Conservation (phyloP, 2,329 filamentous ascomycete species). For the Alternaria gaisen region DNA sequence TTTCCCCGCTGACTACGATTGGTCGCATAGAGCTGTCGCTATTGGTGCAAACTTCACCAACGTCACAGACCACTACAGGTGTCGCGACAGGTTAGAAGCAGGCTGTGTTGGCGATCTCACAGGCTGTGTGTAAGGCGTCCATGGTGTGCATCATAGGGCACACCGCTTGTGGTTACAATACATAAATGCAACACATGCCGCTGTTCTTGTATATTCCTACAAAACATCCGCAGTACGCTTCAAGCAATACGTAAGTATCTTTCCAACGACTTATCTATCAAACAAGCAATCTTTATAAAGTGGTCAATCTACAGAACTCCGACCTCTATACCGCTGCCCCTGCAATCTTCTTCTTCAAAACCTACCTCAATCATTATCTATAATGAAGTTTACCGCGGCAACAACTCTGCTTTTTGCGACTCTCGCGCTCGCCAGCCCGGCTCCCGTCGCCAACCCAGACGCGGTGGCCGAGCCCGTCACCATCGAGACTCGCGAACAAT, state of each 20-base stretch:
- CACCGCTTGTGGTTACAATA: neutral
- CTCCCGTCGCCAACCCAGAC: slow-evolving; percentile 30
- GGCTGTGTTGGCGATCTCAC: slow-evolving; percentile 31
- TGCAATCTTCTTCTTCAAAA: neutral
- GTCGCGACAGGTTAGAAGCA: slow-evolving; percentile 10
- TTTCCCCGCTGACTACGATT: slow-evolving; percentile 16
- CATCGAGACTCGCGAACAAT: slow-evolving; percentile 14
- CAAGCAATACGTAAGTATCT: neutral
- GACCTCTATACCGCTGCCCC: neutral
- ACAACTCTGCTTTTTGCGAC: slow-evolving; percentile 36
- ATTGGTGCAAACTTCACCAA: slow-evolving; percentile 10
- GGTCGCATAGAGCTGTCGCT: slow-evolving; percentile 1
- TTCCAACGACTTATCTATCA: neutral
- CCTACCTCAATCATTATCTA: slow-evolving; percentile 2
- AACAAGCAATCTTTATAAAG: neutral
- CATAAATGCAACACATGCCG: neutral
- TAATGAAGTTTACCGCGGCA: slow-evolving; percentile 39
- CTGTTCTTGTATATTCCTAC: neutral
- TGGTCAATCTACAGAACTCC: neutral
- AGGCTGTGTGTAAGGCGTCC: slow-evolving; percentile 19
- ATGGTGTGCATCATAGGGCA: neutral
- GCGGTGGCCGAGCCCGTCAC: slow-evolving; percentile 9
- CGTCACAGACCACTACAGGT: slow-evolving; percentile 19
- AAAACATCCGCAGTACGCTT: neutral
- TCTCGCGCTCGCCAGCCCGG: slow-evolving; percentile 40